phyloP scores from a whole-genome alignment of 73 alveolate genomes.

The Paramecium bursaria region DNA sequence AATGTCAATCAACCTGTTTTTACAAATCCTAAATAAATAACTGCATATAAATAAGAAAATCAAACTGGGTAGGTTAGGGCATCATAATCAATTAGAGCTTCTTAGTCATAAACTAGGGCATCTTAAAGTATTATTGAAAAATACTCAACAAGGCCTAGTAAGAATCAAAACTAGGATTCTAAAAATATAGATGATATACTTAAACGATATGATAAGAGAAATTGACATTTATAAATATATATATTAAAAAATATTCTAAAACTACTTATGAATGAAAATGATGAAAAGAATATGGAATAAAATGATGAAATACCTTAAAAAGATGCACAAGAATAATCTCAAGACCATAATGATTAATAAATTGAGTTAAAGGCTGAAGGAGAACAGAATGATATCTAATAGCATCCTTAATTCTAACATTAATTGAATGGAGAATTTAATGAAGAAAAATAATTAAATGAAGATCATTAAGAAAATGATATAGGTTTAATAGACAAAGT shows the following conservation, averaged over 20 bases:
- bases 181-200: slow-evolving; percentile 54
- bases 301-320: not conserved
- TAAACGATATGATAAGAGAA: slow-evolving; percentile 41
- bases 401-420: not conserved
- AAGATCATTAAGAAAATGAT: not conserved
- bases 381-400: too few relatives aligned
- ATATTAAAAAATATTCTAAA: too few relatives aligned
- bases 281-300: not conserved
- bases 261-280: too few relatives aligned
- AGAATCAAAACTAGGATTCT: not conserved
- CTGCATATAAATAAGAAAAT: not conserved
- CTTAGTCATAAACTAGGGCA: slow-evolving; percentile 18
- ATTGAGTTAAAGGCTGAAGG: not conserved
- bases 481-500: not conserved
- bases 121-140: slow-evolving; percentile 51
- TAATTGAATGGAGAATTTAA: not conserved
- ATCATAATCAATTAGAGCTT: slow-evolving; percentile 45
- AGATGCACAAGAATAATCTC: not conserved
- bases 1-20: slow-evolving; percentile 4
- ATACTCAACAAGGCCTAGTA: not conserved
- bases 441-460: not conserved
- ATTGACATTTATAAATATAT: not conserved
- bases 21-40: slow-evolving; percentile 30
- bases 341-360: not conserved
- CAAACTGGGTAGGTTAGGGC: not conserved